phyloP scores from a whole-genome alignment of 2,329 filamentous ascomycete genomes.

The Beauveria medogensis region DNA sequence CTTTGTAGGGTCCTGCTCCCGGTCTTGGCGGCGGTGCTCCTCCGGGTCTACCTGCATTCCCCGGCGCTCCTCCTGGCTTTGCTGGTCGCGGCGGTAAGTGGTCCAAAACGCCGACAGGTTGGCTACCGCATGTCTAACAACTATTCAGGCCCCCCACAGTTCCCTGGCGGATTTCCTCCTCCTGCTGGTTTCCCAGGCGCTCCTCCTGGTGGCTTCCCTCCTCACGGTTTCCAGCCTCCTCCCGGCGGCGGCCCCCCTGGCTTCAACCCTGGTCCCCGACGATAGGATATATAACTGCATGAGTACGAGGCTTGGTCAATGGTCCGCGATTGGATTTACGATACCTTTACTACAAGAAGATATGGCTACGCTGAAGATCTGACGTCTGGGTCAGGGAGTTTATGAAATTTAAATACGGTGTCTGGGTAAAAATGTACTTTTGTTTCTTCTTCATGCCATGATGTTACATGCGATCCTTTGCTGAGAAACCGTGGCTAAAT shows the following conservation, averaged over 20 bases:
- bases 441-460: constrained; percentile 1
- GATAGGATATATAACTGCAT: constrained; percentile 31
- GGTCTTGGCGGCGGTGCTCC: constrained; percentile 70
- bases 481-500: no score
- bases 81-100: constrained; percentile 49
- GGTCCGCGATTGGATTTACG: constrained; percentile 18
- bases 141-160: constrained; percentile 37
- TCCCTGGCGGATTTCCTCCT: constrained; percentile 40
- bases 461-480: background rate
- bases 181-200: constrained; percentile 34
- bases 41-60: constrained; percentile 46
- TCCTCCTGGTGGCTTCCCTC: constrained; percentile 34
- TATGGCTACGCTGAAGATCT: constrained; percentile 16
- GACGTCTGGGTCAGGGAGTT: constrained; percentile 11
- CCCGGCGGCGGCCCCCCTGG: constrained; percentile 54
- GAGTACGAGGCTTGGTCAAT: constrained; percentile 18
- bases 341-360: constrained; percentile 18
- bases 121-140: constrained; percentile 23
- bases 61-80: constrained; percentile 39
- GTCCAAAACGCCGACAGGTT: constrained; percentile 7
- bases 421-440: constrained; percentile 13
- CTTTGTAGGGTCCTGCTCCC: constrained; percentile 62
- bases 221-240: constrained; percentile 45
- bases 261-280: constrained; percentile 65
- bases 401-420: constrained; percentile 12